Percentiles rank a stretch among this genome's conserved stretches.
These are phyloP conservation scores for Calonectria hongkongensis DNA, from an alignment of 2,329 filamentous ascomycete species.

Conservation along the genomic window DNA sequence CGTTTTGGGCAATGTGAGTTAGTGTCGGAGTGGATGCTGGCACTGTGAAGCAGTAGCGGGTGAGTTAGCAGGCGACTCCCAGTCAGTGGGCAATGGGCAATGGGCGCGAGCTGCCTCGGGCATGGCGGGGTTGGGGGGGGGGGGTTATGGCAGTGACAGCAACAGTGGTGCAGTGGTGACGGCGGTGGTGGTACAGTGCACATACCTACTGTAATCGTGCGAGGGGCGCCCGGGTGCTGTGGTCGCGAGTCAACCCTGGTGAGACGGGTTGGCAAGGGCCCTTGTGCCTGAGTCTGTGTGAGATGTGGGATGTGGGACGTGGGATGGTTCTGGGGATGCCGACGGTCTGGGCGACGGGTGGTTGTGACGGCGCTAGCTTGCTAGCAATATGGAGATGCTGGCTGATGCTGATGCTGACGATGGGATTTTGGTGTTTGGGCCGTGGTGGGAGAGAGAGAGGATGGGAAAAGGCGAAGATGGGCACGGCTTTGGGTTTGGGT, in stretches of 20 bases:
- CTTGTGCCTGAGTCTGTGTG: conserved; percentile 35
- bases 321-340: conserved; percentile 20
- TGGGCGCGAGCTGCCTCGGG: neutral
- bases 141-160: conserved; percentile 9
- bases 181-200: conserved; percentile 6
- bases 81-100: neutral
- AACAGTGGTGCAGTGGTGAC: neutral
- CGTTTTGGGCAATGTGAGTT: conserved; percentile 32
- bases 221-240: conserved; percentile 30
- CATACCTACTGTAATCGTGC: conserved; percentile 23
- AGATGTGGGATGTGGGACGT: conserved; percentile 23
- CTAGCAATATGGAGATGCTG: neutral
- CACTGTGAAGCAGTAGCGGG: conserved; percentile 20
- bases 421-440: conserved; percentile 13
- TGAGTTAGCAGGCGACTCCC: conserved; percentile 13
- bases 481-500: neutral
- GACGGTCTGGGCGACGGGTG: conserved; percentile 8
- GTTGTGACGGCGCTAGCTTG: conserved; percentile 5
- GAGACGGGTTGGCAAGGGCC: conserved; percentile 34
- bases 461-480: neutral
- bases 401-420: neutral
- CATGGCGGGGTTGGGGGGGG: neutral
- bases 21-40: conserved; percentile 22
- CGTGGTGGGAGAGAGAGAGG: neutral
- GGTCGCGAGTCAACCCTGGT: conserved; percentile 38